Percentiles rank a stretch among this genome's conserved stretches.
These are phyloP conservation scores for Globisporangium cylindrosporum DNA, from an alignment of 352 stramenopile genomes.

Conservation along the genomic window DNA sequence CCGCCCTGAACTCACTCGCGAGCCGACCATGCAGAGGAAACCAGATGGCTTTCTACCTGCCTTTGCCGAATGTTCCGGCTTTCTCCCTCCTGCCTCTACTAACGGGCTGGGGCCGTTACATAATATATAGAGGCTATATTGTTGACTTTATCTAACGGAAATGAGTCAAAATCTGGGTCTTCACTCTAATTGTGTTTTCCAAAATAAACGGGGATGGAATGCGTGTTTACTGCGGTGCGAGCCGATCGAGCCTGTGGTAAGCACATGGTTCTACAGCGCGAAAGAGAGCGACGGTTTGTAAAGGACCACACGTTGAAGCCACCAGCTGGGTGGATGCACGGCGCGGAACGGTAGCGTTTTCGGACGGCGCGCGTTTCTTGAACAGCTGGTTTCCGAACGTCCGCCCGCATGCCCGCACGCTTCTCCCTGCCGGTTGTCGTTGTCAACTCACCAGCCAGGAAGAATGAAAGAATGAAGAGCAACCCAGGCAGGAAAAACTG, in stretches of 20 bases:
- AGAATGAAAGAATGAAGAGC: not conserved
- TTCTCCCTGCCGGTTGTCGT: not conserved
- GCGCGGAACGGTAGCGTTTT: not conserved
- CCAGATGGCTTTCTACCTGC: conserved; percentile 10
- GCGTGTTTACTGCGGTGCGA: not conserved
- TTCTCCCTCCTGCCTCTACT: conserved; percentile 3
- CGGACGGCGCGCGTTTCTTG: conserved; percentile 4
- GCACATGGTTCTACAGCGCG: conserved; percentile 17
- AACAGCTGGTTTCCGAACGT: conserved; percentile 16
- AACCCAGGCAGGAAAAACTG: not conserved
- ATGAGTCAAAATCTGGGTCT: not conserved
- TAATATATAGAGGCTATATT: not conserved
- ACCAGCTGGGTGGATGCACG: conserved; percentile 15
- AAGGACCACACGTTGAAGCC: conserved; percentile 1
- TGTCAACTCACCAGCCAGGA: conserved; percentile 2
- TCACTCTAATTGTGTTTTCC: not conserved
- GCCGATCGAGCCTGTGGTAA: conserved; percentile 4
- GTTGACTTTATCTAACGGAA: not conserved
- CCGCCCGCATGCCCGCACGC: not conserved
- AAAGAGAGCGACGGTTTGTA: conserved; percentile 14
- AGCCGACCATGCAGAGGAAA: conserved; percentile 7
- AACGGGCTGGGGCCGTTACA: not conserved
- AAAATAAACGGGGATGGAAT: not conserved
- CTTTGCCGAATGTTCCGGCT: conserved; percentile 17
- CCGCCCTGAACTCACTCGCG: conserved; percentile 7